phyloP scores from a whole-genome alignment of 2,329 filamentous ascomycete species.

The Ophiostoma tasmaniense region DNA sequence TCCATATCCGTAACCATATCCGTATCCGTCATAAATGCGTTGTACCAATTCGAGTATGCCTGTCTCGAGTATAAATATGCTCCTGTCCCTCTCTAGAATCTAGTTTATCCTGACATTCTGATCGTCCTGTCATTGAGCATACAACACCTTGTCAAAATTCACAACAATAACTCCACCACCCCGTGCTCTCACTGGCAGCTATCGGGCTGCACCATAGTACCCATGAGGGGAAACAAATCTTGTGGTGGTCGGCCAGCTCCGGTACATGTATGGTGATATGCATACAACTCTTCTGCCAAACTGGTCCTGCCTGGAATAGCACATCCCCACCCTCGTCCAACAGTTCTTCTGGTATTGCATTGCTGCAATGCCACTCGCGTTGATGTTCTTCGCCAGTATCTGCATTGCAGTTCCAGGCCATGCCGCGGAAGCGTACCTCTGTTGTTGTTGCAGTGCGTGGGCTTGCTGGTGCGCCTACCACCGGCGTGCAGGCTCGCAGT shows the following conservation, averaged over 20 bases:
- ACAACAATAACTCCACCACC: background rate
- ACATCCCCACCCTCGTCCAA: background rate
- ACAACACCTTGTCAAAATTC: background rate
- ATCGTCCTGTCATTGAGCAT: background rate
- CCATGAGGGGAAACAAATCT: background rate
- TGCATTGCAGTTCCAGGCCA: background rate
- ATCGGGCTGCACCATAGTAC: background rate
- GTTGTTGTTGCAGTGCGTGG: background rate
- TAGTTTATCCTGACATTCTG: background rate
- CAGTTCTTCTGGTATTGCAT: background rate
- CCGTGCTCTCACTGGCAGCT: background rate
- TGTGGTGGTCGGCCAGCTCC: background rate
- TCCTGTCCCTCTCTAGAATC: background rate
- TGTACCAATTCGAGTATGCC: background rate
- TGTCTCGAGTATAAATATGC: background rate
- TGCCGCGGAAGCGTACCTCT: background rate
- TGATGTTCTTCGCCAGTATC: background rate
- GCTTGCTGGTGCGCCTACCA: slow-evolving; percentile 7
- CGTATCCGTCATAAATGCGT: background rate
- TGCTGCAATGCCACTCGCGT: background rate
- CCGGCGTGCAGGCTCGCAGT: background rate
- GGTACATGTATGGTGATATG: background rate
- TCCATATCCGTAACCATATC: background rate
- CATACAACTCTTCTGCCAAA: background rate
- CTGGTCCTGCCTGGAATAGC: background rate